Evolutionary conservation across 2,329 filamentous ascomycete species (phyloP), one percentile per base, ranked within the genome.

Genomic region (Hymenoscyphus fructigenus): DNA sequence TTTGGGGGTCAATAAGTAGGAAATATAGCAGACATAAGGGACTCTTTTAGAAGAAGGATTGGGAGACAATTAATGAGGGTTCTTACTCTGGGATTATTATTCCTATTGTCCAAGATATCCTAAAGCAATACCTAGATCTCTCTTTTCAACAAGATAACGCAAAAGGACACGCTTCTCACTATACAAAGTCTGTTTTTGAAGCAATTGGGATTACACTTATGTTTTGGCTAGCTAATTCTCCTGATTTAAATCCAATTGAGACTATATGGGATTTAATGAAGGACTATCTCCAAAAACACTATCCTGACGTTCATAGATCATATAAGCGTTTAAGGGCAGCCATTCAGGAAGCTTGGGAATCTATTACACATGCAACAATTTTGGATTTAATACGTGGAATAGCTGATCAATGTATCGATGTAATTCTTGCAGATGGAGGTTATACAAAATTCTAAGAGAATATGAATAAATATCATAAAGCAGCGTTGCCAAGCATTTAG

Each of bases 191-290:
- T 28, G 62, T 65, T 0, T 34, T 69, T 57, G 17, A 36, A 57
- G 60, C 44, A 29, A 32, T 26, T 53, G 57, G 59, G 20, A 55
- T 67, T 58, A 34, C 17, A n/a, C 17, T 29, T 41, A 69, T 71
- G 2, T 14, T 55, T 3, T 70, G 44, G 68, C 69, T 67, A 36
- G 5, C 61, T 3, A 28, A 57, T 23, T 69, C 64, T 14, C 68
- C 66, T 29, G 68, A 70, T 62, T 62, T 70, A 10, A 69, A 63
- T 47, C 66, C 62, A 34, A 71, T 70, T 44, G 60, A 71, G 59
- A 68, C 58, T 32, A 36, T 71, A 9, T 69, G 57, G 68, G 38
- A 70, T 62, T 10, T 34, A 17, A 69, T 68, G 44, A 71, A 71
- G 62, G 62, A 70, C 23, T 68, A 69, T 64, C 68, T 68, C 28